Conservation (phyloP, 768 basidiomycete genomes). For the Chiua virens region DNA sequence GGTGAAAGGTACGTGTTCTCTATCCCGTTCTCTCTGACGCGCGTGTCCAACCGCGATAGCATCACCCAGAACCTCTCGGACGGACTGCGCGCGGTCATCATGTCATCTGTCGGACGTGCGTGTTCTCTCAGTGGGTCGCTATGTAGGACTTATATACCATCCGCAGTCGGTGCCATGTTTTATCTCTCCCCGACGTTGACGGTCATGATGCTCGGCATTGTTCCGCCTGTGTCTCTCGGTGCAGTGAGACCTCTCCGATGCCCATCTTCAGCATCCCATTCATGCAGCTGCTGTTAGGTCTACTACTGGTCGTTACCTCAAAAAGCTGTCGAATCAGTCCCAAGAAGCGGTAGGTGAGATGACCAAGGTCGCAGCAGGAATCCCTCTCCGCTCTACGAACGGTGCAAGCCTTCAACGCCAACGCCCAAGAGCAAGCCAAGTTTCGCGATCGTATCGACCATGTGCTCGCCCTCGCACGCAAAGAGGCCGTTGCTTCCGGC, state of each 20-base stretch:
- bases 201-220: slow-evolving; percentile 87
- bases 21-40: too few relatives aligned
- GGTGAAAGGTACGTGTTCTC: slow-evolving; percentile 69
- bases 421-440: slow-evolving; percentile 70
- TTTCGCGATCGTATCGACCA: slow-evolving; percentile 65
- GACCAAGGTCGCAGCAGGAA: slow-evolving; percentile 88
- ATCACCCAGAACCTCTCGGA: slow-evolving; percentile 81
- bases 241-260: slow-evolving; percentile 49
- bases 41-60: slow-evolving; percentile 33
- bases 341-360: slow-evolving; percentile 96
- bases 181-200: slow-evolving; percentile 89
- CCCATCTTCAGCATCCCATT: slow-evolving; percentile 7
- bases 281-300: slow-evolving; percentile 50
- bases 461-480: slow-evolving; percentile 75
- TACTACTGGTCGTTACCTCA: slow-evolving; percentile 95
- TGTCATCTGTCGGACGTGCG: slow-evolving; percentile 91
- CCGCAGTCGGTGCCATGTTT: slow-evolving; percentile 88
- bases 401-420: slow-evolving; percentile 89
- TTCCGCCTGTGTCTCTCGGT: slow-evolving; percentile 84
- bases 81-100: slow-evolving; percentile 80
- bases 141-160: not conserved
- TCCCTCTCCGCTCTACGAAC: slow-evolving; percentile 84
- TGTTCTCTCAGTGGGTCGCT: slow-evolving; percentile 7
- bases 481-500: slow-evolving; percentile 87
- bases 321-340: slow-evolving; percentile 85